A percentile compares a stretch with the other conserved stretches of the same genome.
phyloP scores from a whole-genome alignment of 23 red algal species.

The Gracilaria domingensis region DNA sequence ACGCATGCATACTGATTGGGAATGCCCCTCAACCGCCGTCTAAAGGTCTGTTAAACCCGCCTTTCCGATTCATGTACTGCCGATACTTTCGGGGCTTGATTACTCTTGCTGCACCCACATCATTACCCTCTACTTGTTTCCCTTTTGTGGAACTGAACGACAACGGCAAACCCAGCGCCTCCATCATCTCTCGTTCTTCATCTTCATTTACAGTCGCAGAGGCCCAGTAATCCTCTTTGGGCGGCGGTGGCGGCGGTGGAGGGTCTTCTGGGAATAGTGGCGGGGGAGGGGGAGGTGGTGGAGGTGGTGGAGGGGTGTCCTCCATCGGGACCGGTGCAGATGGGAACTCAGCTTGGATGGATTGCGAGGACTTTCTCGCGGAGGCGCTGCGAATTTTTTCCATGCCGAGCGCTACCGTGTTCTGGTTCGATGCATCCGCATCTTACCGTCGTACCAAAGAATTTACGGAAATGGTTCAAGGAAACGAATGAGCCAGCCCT shows the following conservation, averaged over 20 bases:
- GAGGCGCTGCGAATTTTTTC: not conserved
- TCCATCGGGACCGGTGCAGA: not conserved
- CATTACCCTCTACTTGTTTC: slow-evolving; percentile 76
- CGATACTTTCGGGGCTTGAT: slow-evolving; percentile 71
- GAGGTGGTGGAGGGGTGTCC: slow-evolving; percentile 14
- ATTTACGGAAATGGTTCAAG: no score
- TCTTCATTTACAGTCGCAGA: slow-evolving; percentile 6
- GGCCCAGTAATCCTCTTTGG: slow-evolving; percentile 38
- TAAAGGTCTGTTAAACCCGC: slow-evolving; percentile 83
- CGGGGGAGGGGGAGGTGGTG: slow-evolving; percentile 63
- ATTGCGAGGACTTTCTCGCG: not conserved
- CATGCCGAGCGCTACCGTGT: not conserved
- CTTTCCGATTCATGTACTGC: slow-evolving; percentile 94
- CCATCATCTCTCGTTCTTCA: slow-evolving; percentile 52
- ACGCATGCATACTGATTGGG: not conserved
- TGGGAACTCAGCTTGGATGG: not conserved
- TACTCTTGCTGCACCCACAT: slow-evolving; percentile 81
- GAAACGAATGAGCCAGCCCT: no score
- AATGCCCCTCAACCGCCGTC: slow-evolving; percentile 20
- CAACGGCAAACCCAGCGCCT: slow-evolving; percentile 20
- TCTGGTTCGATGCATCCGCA: not conserved
- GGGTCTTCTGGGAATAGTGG: slow-evolving; percentile 32
- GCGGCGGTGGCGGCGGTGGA: slow-evolving; percentile 76
- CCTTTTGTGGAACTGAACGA: slow-evolving; percentile 72
- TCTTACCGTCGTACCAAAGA: not conserved